Conservation (phyloP, 1,284 basidiomycete genomes). For the Abortiporus biennis region DNA sequence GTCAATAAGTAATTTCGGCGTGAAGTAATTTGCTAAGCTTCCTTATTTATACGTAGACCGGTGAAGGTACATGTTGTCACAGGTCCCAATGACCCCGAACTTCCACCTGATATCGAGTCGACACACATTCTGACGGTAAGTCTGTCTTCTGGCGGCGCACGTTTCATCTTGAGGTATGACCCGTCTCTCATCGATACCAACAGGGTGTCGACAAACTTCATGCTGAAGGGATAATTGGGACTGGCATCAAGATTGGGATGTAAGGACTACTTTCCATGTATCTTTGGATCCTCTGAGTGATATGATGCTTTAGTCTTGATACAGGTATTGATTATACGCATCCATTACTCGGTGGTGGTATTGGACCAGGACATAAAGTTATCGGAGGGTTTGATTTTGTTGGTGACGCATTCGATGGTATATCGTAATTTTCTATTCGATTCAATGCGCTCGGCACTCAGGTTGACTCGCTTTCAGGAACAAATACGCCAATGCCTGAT, state of each 20-base stretch:
- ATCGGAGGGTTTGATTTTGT: slow-evolving; percentile 53
- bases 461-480: slow-evolving; percentile 21
- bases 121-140: slow-evolving; percentile 30
- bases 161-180: no score
- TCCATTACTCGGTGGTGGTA: slow-evolving; percentile 55
- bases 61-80: slow-evolving; percentile 22
- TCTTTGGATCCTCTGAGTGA: background rate
- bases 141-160: background rate
- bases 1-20: no score
- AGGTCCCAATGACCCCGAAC: slow-evolving; percentile 27
- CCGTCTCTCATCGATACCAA: background rate
- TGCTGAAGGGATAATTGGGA: slow-evolving; percentile 40
- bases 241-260: slow-evolving; percentile 48
- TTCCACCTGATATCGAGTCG: slow-evolving; percentile 27
- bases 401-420: slow-evolving; percentile 33
- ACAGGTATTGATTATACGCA: slow-evolving; percentile 51
- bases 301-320: slow-evolving; percentile 25
- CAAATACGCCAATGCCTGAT: slow-evolving; percentile 40
- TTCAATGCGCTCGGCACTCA: background rate
- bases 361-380: slow-evolving; percentile 57
- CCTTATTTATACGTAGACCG: no score
- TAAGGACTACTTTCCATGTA: slow-evolving; percentile 12
- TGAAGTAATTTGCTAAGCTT: no score
- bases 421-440: slow-evolving; percentile 15
- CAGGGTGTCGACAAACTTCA: slow-evolving; percentile 44